Evolutionary conservation across 768 basidiomycete genomes (phyloP), one percentile per base, ranked within the genome.

Genomic region (Hebeloma cylindrosporum): DNA sequence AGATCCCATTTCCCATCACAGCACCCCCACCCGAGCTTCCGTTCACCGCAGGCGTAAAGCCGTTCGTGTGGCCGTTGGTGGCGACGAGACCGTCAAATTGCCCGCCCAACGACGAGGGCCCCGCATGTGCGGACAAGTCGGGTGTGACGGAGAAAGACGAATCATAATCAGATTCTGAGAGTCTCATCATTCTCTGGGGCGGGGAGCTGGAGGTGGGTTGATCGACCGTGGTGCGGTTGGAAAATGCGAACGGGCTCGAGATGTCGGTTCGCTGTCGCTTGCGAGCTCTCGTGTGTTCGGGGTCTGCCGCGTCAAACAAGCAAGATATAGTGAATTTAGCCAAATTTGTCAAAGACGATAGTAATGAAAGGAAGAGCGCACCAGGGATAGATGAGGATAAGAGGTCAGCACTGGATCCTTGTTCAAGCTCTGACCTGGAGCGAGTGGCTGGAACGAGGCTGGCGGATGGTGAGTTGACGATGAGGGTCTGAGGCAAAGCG

Each of bases 211-310:
- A 51, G 49, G 63, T 52, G 50, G 58, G 31, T 66, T 60, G 65
- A 64, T 65, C 60, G 62, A 66, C 51, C 57, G 61, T 50, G 59
- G 50, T 55, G 51, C 53, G 46, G 53, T 58, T 42, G 48, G 60
- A 50, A 48, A 57, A 59, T 48, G 63, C 60, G 60, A 59, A 52
- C 46, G 62, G 59, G 53, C 56, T 63, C 48, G 62, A 60, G 54
- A 57, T 72, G 58, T 75, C 72, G 59, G 77, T 70, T 66, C 85
- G 77, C 72, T 83, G 83, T 73, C 85, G 76, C 74, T 87, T 87
- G 67, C 76, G 75, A 54, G 80, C 79, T 64, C 82, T 72, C 43
- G 73, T 51, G 51, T 66, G 66, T 65, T 80, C 80, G 66, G 70
- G 51, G 61, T 75, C 74, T 76, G 63, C 59, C 61, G 65, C 54